Evolutionary conservation across 805 yeast genomes (phyloP), one percentile per base, ranked within the genome.

Genomic region (Candida yuanshanica): DNA sequence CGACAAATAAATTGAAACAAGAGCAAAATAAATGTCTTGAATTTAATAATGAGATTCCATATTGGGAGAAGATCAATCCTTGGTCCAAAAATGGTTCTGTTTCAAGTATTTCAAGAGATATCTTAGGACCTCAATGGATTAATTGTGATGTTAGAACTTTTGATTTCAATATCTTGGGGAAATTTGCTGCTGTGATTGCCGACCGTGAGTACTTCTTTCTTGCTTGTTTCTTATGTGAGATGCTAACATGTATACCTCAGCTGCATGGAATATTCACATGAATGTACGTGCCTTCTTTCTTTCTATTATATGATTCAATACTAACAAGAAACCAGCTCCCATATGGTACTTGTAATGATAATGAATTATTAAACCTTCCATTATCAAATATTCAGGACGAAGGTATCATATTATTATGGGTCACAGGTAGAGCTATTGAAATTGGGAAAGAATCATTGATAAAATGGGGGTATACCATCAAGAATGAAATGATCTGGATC

Each of bases 241-340:
- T 23, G 27, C 38, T 14, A 26, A 20, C 14, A 20, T 5, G 8
- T 5, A 5, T n/a, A 36, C 20, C 7, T 31, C n/a, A 31, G 34
- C 96, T 4, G 93, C 96, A 7, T 90, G 98, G 98, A 90, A 88
- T 49, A 90, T 90, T 48, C 96, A 90, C 63, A 89, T 86, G 90
- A 83, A 84, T 41, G 55, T 65, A 27, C 38, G 53, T 51, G 17
- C 4, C 16, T 18, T 9, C 25, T 23, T 11, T 23, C 25, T 9
- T 9, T 23, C n/a, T n/a, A n/a, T n/a, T n/a, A n/a, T n/a, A 23
- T 23, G 8, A 23, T 23, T 23, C 10, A 16, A 16, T 29, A 29
- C 33, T 29, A 29, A 29, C 33, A 29, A 16, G 18, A 4, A 21
- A 39, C 18, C 9, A 27, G 38, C 60, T 77, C 44, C 88, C 88